These are phyloP conservation scores for Arachnomyces sp. DNA, from an alignment of 2,329 filamentous ascomycete genomes.

Conservation along the genomic window DNA sequence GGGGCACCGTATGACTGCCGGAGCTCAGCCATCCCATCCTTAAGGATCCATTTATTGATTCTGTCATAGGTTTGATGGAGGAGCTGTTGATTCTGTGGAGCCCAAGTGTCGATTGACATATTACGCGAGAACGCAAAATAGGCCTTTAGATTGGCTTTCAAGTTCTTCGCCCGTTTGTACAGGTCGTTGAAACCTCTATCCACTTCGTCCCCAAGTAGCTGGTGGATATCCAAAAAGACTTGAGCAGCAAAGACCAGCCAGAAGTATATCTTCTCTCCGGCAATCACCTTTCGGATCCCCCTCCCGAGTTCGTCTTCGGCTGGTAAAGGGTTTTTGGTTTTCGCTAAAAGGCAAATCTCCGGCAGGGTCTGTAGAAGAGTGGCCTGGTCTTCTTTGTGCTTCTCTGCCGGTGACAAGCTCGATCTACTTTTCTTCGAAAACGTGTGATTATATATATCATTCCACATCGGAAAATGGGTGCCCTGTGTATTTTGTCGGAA, in stretches of 20 bases:
- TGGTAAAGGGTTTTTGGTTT: slow-evolving; percentile 9
- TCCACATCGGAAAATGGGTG: slow-evolving; percentile 10
- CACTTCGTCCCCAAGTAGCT: slow-evolving; percentile 19
- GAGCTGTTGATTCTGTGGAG: slow-evolving; percentile 19
- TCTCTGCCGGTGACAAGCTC: slow-evolving; percentile 21
- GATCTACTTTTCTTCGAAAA: no score
- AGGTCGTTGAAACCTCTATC: slow-evolving; percentile 8
- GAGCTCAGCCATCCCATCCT: slow-evolving; percentile 17
- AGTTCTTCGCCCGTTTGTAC: slow-evolving; percentile 3
- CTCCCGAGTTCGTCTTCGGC: slow-evolving; percentile 33
- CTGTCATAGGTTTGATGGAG: slow-evolving; percentile 11
- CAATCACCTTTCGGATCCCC: slow-evolving; percentile 24
- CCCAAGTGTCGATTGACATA: slow-evolving; percentile 23
- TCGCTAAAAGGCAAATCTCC: slow-evolving; percentile 19
- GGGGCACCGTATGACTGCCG: slow-evolving; percentile 1
- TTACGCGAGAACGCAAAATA: slow-evolving; percentile 25
- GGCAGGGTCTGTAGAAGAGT: slow-evolving; percentile 27
- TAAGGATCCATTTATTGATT: slow-evolving; percentile 16
- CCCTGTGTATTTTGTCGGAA: slow-evolving; percentile 9
- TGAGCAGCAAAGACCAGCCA: slow-evolving; percentile 35
- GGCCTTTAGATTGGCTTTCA: slow-evolving; percentile 18
- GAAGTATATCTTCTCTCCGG: slow-evolving; percentile 25
- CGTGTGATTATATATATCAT: no score
- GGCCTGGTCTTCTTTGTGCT: slow-evolving; percentile 28
- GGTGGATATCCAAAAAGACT: slow-evolving; percentile 35